phyloP scores from a whole-genome alignment of 2,329 filamentous ascomycete species.

The Botrytis fabae region DNA sequence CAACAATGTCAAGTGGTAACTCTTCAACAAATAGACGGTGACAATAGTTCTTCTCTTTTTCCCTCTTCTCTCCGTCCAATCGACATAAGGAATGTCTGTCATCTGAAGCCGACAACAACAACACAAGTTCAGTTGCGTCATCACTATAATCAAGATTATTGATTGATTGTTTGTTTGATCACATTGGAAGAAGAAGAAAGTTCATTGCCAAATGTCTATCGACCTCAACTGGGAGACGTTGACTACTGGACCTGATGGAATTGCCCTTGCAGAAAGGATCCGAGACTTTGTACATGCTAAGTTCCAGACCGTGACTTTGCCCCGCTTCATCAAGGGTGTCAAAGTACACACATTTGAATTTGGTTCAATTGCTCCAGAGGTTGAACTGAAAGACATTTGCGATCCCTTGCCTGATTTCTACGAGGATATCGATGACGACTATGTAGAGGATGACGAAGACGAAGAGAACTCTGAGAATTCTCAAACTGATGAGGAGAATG shows the following conservation, averaged over 20 bases:
- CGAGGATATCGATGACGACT: conserved; percentile 71
- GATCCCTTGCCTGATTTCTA: conserved; percentile 97
- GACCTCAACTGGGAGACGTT: conserved; percentile 95
- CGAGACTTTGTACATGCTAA: conserved; percentile 92
- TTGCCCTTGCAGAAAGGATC: conserved; percentile 80
- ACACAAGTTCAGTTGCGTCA: not conserved
- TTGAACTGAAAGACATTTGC: conserved; percentile 95
- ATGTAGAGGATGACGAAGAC: conserved; percentile 53
- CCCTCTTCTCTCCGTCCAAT: not conserved
- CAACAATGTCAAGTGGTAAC: not conserved
- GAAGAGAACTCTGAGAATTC: conserved; percentile 39
- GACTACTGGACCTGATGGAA: conserved; percentile 84
- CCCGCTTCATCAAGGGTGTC: conserved; percentile 95
- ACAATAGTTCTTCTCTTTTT: not conserved
- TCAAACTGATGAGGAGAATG: conserved; percentile 25
- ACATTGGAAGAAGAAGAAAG: not conserved
- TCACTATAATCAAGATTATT: not conserved
- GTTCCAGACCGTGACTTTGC: conserved; percentile 88
- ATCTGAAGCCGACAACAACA: not conserved
- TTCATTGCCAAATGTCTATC: conserved; percentile 74
- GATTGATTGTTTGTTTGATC: not conserved
- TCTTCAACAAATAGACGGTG: not conserved
- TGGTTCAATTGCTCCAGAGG: conserved; percentile 75
- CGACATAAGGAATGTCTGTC: not conserved
- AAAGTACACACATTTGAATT: conserved; percentile 94